Percentiles rank a stretch among this genome's conserved stretches.
phyloP scores from a whole-genome alignment of 805 yeast species.

The Myxozyma geophila region DNA sequence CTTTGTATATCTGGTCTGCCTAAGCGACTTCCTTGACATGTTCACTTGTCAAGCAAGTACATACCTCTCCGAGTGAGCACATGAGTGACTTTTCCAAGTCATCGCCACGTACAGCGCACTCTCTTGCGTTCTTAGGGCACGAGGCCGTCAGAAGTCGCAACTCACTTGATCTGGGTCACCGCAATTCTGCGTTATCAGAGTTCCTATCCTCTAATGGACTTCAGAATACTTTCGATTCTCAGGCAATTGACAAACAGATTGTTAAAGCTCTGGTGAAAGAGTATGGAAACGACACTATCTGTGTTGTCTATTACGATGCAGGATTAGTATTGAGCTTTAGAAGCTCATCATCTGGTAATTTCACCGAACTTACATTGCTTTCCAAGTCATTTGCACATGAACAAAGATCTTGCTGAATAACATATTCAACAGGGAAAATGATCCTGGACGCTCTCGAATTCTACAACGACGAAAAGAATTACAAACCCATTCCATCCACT shows the following conservation, averaged over 20 bases:
- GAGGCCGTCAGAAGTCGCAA: neutral
- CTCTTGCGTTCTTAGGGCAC: neutral
- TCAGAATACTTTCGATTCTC: neutral
- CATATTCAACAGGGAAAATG: neutral
- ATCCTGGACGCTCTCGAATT: conserved; percentile 18
- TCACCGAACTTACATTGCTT: neutral
- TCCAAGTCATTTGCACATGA: neutral
- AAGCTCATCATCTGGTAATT: neutral
- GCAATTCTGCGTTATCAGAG: neutral
- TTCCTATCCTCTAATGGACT: neutral
- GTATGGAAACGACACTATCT: conserved; percentile 14
- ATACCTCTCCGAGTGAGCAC: neutral
- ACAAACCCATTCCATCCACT: neutral
- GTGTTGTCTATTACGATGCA: conserved; percentile 8
- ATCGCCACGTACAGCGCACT: neutral
- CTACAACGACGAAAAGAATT: conserved; percentile 12
- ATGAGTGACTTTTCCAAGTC: neutral
- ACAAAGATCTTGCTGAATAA: neutral
- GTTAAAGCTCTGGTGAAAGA: neutral
- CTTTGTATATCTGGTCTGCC: no score
- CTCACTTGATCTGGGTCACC: neutral
- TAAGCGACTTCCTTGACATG: no score
- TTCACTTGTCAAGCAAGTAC: neutral
- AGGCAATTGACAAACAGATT: neutral
- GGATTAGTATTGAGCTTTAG: conserved; percentile 12